Percentiles rank a stretch among this genome's conserved stretches.
Conservation (phyloP, 805 yeast genomes). For the Schwanniomyces sp. region DNA sequence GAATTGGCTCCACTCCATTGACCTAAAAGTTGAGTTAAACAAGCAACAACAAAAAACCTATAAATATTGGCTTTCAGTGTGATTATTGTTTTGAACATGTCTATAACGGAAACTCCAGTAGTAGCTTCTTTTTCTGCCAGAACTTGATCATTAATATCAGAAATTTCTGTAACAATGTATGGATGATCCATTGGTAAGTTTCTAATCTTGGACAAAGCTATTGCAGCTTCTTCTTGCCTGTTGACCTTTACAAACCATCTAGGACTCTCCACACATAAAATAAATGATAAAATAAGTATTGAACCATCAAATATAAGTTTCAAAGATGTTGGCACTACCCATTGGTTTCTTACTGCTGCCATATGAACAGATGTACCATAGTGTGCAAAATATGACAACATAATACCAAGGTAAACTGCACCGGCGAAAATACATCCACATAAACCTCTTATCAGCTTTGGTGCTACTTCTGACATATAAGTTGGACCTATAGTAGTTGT, state of each 20-base stretch:
- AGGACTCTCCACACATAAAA: conserved; percentile 49
- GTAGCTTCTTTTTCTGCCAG: conserved; percentile 30
- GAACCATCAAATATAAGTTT: conserved; percentile 51
- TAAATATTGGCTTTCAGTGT: conserved; percentile 41
- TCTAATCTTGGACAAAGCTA: conserved; percentile 43
- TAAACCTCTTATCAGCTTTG: conserved; percentile 51
- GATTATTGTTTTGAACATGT: conserved; percentile 31
- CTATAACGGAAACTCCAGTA: conserved; percentile 17
- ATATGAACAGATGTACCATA: conserved; percentile 53
- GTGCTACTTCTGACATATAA: conserved; percentile 54
- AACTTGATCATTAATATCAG: conserved; percentile 51
- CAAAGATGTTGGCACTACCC: conserved; percentile 53
- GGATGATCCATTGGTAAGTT: conserved; percentile 47
- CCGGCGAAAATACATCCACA: conserved; percentile 56
- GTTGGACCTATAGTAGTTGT: conserved; percentile 58
- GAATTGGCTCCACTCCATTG: conserved; percentile 65
- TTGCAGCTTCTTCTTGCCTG: conserved; percentile 38
- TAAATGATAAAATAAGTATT: conserved; percentile 39
- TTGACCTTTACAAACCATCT: conserved; percentile 51
- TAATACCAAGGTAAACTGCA: conserved; percentile 55
- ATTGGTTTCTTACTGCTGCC: conserved; percentile 38
- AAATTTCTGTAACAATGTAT: conserved; percentile 48
- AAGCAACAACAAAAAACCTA: conserved; percentile 44
- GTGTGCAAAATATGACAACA: conserved; percentile 48
- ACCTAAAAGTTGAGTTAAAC: conserved; percentile 45